These are phyloP conservation scores for Podochytrium sp. DNA, from an alignment of 192 early-diverging fungal species.

Conservation along the genomic window DNA sequence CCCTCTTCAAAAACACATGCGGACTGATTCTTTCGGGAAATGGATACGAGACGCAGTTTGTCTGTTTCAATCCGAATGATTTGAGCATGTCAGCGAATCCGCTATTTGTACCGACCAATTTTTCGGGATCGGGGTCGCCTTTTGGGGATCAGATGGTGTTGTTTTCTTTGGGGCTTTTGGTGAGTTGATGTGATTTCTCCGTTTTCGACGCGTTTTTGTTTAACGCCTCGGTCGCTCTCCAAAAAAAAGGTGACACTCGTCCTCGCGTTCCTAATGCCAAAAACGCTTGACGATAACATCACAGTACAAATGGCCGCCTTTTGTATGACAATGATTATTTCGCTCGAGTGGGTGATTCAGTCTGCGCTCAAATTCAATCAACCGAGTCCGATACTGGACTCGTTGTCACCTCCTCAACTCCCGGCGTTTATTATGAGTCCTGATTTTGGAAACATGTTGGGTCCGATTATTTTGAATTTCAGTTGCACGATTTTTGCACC, in stretches of 20 bases:
- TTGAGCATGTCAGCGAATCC: no score
- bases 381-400: background rate
- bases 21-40: constrained; percentile 35
- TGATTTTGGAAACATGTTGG: constrained; percentile 43
- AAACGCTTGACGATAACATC: constrained; percentile 60
- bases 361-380: background rate
- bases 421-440: constrained; percentile 31
- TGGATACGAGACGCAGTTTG: constrained; percentile 20
- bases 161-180: constrained; percentile 48
- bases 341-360: constrained; percentile 48
- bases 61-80: constrained; percentile 34
- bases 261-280: no score
- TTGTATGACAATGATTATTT: constrained; percentile 42
- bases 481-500: constrained; percentile 56
- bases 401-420: constrained; percentile 18
- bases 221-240: constrained; percentile 2
- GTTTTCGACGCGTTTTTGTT: constrained; percentile 47
- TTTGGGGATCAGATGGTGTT: constrained; percentile 50
- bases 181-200: constrained; percentile 45
- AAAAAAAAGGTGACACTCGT: background rate
- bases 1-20: constrained; percentile 55
- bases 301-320: constrained; percentile 56
- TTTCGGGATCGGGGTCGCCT: constrained; percentile 38
- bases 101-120: no score
- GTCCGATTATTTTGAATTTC: constrained; percentile 58